Percentiles rank a stretch among this genome's conserved stretches.
These are phyloP conservation scores for Diaporthe amygdali DNA, from an alignment of 2,329 filamentous ascomycete genomes.

Conservation along the genomic window DNA sequence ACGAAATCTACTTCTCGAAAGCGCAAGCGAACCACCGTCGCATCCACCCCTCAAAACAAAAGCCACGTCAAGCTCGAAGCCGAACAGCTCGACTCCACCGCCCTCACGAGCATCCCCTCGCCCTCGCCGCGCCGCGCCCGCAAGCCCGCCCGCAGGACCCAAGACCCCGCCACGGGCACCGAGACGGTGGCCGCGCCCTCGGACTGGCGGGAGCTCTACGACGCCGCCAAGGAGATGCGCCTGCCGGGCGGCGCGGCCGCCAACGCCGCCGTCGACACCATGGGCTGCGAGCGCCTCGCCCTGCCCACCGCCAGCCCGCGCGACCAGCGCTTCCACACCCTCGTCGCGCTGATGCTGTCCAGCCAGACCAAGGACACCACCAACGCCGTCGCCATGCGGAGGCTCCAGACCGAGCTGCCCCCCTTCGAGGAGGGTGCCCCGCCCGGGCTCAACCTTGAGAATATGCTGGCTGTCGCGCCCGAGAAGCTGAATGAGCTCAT, in stretches of 20 bases:
- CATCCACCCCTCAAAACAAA: background rate
- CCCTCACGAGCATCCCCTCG: conserved; percentile 28
- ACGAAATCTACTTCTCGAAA: conserved; percentile 30
- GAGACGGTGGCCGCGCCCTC: conserved; percentile 64
- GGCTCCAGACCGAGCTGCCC: conserved; percentile 76
- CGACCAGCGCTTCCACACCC: conserved; percentile 80
- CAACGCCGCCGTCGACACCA: conserved; percentile 92
- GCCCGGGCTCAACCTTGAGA: conserved; percentile 72
- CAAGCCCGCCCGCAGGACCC: conserved; percentile 45
- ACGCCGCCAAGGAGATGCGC: conserved; percentile 78
- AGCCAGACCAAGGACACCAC: conserved; percentile 94
- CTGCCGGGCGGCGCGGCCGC: conserved; percentile 55
- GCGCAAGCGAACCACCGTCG: conserved; percentile 34
- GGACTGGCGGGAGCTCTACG: conserved; percentile 86
- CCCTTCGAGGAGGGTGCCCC: conserved; percentile 49
- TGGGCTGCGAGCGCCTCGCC: conserved; percentile 88
- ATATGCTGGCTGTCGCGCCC: conserved; percentile 75
- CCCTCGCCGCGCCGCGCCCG: conserved; percentile 25
- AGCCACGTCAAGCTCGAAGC: conserved; percentile 6
- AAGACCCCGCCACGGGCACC: conserved; percentile 30
- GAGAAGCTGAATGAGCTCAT: conserved; percentile 74
- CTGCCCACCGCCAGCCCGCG: conserved; percentile 51
- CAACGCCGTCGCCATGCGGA: conserved; percentile 81
- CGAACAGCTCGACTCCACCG: conserved; percentile 29
- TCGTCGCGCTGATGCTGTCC: conserved; percentile 87